A percentile compares a stretch with the other conserved stretches of the same genome.
These are phyloP conservation scores for Pelargonium cotyledonis DNA, from an alignment of 441 rosid species.

Conservation along the genomic window DNA sequence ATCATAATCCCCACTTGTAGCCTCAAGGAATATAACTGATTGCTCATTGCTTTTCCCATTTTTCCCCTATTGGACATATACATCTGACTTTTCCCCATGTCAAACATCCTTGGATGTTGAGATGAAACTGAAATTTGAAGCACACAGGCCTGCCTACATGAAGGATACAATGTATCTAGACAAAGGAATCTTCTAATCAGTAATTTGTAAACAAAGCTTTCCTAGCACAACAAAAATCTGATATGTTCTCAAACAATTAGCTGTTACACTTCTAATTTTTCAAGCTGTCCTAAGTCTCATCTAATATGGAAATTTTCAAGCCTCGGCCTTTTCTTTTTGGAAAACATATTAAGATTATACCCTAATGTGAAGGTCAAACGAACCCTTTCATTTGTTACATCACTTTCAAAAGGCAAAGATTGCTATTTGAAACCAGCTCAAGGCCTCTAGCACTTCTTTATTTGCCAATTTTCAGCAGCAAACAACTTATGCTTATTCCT, in stretches of 20 bases:
- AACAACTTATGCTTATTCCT: neutral
- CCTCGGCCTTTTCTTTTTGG: neutral
- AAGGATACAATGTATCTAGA: neutral
- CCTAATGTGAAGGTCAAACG: neutral
- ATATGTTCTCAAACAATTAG: too few relatives aligned
- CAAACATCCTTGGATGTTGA: neutral
- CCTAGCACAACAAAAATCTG: neutral
- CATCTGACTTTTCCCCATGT: neutral
- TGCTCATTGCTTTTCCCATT: neutral
- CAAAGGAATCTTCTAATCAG: neutral
- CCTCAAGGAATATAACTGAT: neutral
- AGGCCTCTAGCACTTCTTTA: neutral
- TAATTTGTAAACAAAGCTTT: neutral
- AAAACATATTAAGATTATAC: neutral
- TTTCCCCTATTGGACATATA: neutral
- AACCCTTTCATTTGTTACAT: neutral
- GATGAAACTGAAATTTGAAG: neutral
- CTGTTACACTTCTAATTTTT: neutral
- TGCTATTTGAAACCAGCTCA: neutral
- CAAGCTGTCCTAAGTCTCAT: neutral
- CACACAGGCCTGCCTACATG: neutral
- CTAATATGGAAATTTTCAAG: neutral
- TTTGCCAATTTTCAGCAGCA: neutral
- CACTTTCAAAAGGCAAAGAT: neutral
- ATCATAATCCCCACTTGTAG: neutral